These are phyloP conservation scores for Trifolium fragiferum DNA, from an alignment of 306 rosid genomes.

Conservation along the genomic window DNA sequence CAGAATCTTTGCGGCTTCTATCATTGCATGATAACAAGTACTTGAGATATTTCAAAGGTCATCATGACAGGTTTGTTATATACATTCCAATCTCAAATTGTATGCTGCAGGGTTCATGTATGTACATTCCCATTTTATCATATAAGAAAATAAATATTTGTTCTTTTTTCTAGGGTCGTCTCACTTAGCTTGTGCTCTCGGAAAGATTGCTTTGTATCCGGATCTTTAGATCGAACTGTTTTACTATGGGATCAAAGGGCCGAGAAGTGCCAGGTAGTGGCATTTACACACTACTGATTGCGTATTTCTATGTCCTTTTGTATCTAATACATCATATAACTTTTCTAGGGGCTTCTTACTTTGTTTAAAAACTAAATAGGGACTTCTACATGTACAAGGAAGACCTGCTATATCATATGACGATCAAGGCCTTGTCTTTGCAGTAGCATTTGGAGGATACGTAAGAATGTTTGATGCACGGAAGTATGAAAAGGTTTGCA, in stretches of 20 bases:
- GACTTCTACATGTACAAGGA: slow-evolving; percentile 92
- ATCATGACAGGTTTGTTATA: slow-evolving; percentile 81
- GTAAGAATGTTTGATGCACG: slow-evolving; percentile 92
- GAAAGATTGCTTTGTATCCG: slow-evolving; percentile 89
- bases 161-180: slow-evolving; percentile 71
- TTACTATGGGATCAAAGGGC: slow-evolving; percentile 96
- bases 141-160: slow-evolving; percentile 9
- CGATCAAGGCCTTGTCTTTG: slow-evolving; percentile 91
- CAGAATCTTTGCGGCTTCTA: slow-evolving; percentile 93
- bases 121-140: neutral
- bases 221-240: slow-evolving; percentile 92
- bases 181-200: slow-evolving; percentile 90
- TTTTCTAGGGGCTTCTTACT: slow-evolving; percentile 40
- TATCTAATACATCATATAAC: slow-evolving; percentile 36
- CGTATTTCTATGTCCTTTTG: slow-evolving; percentile 32
- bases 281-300: slow-evolving; percentile 30
- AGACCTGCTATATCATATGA: slow-evolving; percentile 94
- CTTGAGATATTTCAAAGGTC: slow-evolving; percentile 95
- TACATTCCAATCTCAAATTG: slow-evolving; percentile 20
- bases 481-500: slow-evolving; percentile 82
- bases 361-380: slow-evolving; percentile 53
- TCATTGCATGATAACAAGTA: slow-evolving; percentile 94
- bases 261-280: slow-evolving; percentile 87
- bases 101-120: neutral
- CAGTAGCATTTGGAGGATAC: slow-evolving; percentile 90